A percentile compares a stretch with the other conserved stretches of the same genome.
Evolutionary conservation across 805 yeast species (phyloP).

Genomic region (Wickerhamomyces bisporus): DNA sequence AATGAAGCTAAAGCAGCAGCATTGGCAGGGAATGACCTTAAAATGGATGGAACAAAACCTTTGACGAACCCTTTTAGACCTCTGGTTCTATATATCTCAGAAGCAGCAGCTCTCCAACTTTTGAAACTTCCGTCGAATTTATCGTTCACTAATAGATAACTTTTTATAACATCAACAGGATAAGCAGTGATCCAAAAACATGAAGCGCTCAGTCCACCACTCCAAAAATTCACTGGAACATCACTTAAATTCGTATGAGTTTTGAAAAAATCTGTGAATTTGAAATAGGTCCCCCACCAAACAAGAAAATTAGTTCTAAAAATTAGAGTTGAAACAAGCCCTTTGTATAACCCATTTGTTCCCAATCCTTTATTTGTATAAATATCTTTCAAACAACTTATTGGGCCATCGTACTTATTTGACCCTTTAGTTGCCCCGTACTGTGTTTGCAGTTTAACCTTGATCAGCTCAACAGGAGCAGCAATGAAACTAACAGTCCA

Average conservation of each 20-base stretch:
- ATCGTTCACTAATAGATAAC: conserved; percentile 75
- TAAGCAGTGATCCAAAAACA: conserved; percentile 88
- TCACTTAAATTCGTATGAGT: conserved; percentile 59
- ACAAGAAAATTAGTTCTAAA: conserved; percentile 82
- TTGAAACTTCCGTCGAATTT: conserved; percentile 67
- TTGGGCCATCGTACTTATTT: conserved; percentile 68
- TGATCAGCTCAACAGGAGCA: conserved; percentile 87
- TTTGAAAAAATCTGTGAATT: conserved; percentile 65
- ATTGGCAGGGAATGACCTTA: conserved; percentile 87
- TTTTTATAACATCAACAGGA: conserved; percentile 86
- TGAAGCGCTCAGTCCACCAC: conserved; percentile 84
- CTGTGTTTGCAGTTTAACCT: conserved; percentile 86
- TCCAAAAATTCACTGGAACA: conserved; percentile 80
- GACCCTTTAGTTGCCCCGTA: conserved; percentile 60
- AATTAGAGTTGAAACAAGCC: conserved; percentile 78
- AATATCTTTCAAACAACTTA: conserved; percentile 62
- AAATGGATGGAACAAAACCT: conserved; percentile 76
- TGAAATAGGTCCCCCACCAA: conserved; percentile 93
- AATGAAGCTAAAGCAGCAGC: conserved; percentile 91
- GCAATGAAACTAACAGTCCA: conserved; percentile 94
- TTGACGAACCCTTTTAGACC: conserved; percentile 71
- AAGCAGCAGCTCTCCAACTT: conserved; percentile 68
- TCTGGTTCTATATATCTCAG: conserved; percentile 53
- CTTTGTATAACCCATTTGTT: conserved; percentile 70
- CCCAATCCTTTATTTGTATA: conserved; percentile 50